Evolutionary conservation across 208 protist species (phyloP).

Genomic region (Balamuthia mandrillaris): DNA sequence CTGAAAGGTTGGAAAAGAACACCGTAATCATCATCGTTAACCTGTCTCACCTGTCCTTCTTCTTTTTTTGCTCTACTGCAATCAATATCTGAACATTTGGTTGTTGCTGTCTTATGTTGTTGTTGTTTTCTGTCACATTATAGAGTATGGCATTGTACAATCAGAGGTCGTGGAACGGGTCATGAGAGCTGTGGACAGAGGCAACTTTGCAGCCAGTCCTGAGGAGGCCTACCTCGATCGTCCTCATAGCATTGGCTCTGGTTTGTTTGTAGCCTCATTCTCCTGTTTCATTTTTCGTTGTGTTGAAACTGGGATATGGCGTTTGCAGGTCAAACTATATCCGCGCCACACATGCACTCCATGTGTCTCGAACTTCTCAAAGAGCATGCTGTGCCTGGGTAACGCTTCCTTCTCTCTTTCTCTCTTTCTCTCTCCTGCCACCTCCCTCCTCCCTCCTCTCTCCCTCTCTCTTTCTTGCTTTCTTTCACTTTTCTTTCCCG

Average conservation of each 20-base stretch:
- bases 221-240: slow-evolving; percentile 26
- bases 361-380: slow-evolving; percentile 52
- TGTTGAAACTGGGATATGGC: background rate
- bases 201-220: background rate
- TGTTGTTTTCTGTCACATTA: background rate
- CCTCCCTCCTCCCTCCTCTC: too few relatives aligned
- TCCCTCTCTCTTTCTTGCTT: too few relatives aligned
- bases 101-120: background rate
- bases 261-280: background rate
- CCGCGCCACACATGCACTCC: slow-evolving; percentile 73
- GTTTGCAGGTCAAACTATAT: slow-evolving; percentile 57
- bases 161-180: background rate
- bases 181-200: slow-evolving; percentile 10
- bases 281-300: background rate
- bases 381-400: slow-evolving; percentile 24
- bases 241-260: slow-evolving; percentile 7
- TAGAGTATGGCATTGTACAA: slow-evolving; percentile 18
- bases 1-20: background rate
- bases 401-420: too few relatives aligned
- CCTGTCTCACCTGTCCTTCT: background rate
- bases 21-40: background rate
- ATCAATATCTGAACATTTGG: background rate
- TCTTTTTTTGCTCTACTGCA: background rate
- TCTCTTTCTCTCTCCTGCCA: too few relatives aligned
- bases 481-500: too few relatives aligned